Evolutionary conservation across 2,329 filamentous ascomycete genomes (phyloP).

Genomic region (Lojkania enalia): DNA sequence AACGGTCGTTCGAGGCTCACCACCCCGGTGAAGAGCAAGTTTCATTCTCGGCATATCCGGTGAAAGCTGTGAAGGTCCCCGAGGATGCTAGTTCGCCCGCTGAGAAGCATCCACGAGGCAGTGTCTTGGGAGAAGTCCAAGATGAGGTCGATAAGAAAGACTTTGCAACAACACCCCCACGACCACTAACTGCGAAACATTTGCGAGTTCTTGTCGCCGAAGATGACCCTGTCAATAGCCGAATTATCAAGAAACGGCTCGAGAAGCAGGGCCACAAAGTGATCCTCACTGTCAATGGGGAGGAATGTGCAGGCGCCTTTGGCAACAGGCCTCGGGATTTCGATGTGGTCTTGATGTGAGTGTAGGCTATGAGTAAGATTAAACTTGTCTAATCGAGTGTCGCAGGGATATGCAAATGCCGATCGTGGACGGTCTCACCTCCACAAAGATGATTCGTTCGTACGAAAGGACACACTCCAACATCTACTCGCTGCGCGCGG

Average conservation of each 20-base stretch:
- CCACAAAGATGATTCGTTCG: conserved; percentile 80
- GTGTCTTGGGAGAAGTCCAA: conserved; percentile 35
- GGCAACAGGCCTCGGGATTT: conserved; percentile 65
- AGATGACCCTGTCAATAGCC: conserved; percentile 86
- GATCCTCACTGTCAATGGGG: conserved; percentile 75
- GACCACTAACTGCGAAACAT: conserved; percentile 43
- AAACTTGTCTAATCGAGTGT: neutral
- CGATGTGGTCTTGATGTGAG: conserved; percentile 87
- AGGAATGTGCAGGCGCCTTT: conserved; percentile 77
- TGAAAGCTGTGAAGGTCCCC: conserved; percentile 53
- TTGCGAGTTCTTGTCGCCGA: conserved; percentile 78
- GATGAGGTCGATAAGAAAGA: conserved; percentile 19
- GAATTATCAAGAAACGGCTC: conserved; percentile 76
- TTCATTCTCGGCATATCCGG: conserved; percentile 45
- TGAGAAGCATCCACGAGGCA: conserved; percentile 16
- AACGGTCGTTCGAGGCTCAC: conserved; percentile 49
- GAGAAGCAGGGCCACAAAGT: conserved; percentile 76
- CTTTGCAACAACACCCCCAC: conserved; percentile 15
- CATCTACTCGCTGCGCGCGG: conserved; percentile 62
- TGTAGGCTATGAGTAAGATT: conserved; percentile 67
- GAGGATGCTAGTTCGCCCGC: conserved; percentile 41
- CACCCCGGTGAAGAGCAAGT: conserved; percentile 46
- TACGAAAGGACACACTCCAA: conserved; percentile 62
- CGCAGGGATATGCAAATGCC: conserved; percentile 73
- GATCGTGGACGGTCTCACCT: conserved; percentile 80